These are phyloP conservation scores for Penicillium pulvis DNA, from an alignment of 495 filamentous ascomycete species.

Conservation along the genomic window DNA sequence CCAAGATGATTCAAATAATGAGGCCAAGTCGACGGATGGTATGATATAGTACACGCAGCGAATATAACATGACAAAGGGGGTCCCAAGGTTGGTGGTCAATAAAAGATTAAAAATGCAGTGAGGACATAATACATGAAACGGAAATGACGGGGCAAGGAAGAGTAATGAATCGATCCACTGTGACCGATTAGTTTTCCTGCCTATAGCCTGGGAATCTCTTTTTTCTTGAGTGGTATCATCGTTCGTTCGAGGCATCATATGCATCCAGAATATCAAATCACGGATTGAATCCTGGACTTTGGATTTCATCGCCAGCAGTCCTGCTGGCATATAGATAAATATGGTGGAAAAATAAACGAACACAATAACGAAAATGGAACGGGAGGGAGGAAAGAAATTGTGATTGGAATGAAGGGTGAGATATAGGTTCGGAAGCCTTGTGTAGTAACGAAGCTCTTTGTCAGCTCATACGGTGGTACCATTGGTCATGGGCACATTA, in stretches of 20 bases:
- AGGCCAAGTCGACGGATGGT: slow-evolving; percentile 6
- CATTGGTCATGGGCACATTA: slow-evolving; percentile 36
- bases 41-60: slow-evolving; percentile 18
- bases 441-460: not conserved
- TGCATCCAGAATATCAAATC: not conserved
- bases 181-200: not conserved
- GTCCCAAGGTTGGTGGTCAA: not conserved
- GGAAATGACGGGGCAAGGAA: not conserved
- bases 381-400: not conserved
- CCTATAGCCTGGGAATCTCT: not conserved
- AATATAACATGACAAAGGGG: slow-evolving; percentile 3
- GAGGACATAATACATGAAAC: slow-evolving; percentile 9
- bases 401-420: not conserved
- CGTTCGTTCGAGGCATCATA: slow-evolving; percentile 1
- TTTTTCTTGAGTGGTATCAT: slow-evolving; percentile 2
- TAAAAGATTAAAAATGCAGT: slow-evolving; percentile 12
- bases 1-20: not conserved
- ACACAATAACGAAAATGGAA: not conserved
- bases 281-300: not conserved
- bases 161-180: not conserved
- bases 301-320: not conserved
- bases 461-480: slow-evolving; percentile 25
- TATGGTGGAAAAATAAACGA: not conserved
- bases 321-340: not conserved
- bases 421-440: not conserved